Percentiles rank a stretch among this genome's conserved stretches.
Evolutionary conservation across 176 grass and related monocot genomes (phyloP).

Genomic region (Juncus effusus): DNA sequence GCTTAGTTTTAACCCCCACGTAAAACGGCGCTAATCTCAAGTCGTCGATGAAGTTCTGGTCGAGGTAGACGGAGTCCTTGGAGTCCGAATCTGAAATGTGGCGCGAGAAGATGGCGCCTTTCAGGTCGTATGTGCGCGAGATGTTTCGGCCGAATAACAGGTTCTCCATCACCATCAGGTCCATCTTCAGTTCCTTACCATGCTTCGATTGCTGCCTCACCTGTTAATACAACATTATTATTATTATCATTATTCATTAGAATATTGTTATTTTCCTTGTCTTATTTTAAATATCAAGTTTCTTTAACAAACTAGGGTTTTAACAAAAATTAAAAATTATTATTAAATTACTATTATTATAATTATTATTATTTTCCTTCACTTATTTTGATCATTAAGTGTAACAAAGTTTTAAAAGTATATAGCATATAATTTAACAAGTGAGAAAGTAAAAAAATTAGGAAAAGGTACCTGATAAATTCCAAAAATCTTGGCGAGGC

Average conservation of each 20-base stretch:
- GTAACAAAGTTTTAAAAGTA: too few relatives aligned
- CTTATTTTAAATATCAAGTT: neutral
- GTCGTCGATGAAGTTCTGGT: conserved; percentile 89
- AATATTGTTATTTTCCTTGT: neutral
- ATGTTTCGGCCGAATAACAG: conserved; percentile 81
- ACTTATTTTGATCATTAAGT: too few relatives aligned
- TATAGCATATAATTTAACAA: too few relatives aligned
- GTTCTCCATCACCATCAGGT: conserved; percentile 99
- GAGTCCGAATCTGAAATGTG: conserved; percentile 31
- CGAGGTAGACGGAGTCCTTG: conserved; percentile 60
- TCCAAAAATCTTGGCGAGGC: conserved; percentile 90
- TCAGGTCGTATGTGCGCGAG: conserved; percentile 79
- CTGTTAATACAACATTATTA: neutral
- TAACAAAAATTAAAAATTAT: neutral
- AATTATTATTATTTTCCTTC: too few relatives aligned
- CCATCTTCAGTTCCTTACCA: conserved; percentile 75
- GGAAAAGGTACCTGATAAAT: conserved; percentile 83
- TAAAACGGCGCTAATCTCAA: conserved; percentile 81
- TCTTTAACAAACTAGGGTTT: neutral
- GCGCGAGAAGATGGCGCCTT: conserved; percentile 62
- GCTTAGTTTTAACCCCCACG: conserved; percentile 84
- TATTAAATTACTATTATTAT: too few relatives aligned
- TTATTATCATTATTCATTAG: neutral
- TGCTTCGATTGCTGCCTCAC: conserved; percentile 47
- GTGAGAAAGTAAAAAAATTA: neutral